Conservation (phyloP, 1,284 basidiomycete species). For the Apiotrichum brassicae region DNA sequence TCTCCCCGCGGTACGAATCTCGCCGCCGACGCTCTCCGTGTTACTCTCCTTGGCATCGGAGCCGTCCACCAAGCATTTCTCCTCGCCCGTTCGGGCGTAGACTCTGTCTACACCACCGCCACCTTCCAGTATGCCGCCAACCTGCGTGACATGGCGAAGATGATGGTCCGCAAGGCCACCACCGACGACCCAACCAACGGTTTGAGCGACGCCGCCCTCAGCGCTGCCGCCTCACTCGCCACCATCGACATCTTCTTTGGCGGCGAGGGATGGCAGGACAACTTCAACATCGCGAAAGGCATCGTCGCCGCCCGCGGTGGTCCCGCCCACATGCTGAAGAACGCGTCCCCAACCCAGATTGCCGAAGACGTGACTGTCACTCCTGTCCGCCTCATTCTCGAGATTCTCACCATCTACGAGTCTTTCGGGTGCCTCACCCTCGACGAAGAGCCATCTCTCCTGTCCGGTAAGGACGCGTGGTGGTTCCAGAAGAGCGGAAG, state of each 20-base stretch:
- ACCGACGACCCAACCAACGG: slow-evolving; percentile 17
- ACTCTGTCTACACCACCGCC: slow-evolving; percentile 31
- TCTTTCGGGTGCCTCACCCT: slow-evolving; percentile 49
- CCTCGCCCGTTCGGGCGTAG: slow-evolving; percentile 37
- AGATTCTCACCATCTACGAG: slow-evolving; percentile 52
- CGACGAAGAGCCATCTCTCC: slow-evolving; percentile 47
- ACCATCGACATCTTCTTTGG: slow-evolving; percentile 51
- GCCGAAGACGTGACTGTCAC: slow-evolving; percentile 46
- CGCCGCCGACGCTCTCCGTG: slow-evolving; percentile 45
- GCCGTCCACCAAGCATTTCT: slow-evolving; percentile 49
- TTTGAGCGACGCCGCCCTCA: slow-evolving; percentile 47
- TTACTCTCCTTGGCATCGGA: slow-evolving; percentile 46
- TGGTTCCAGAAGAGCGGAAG: slow-evolving; percentile 41
- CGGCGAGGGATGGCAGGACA: slow-evolving; percentile 48
- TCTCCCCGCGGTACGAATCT: slow-evolving; percentile 40
- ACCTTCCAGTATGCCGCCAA: slow-evolving; percentile 36
- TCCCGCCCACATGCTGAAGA: slow-evolving; percentile 42
- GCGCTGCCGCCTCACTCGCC: slow-evolving; percentile 48
- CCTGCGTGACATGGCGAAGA: slow-evolving; percentile 35
- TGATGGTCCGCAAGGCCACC: slow-evolving; percentile 31
- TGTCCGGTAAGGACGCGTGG: slow-evolving; percentile 47
- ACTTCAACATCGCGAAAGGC: slow-evolving; percentile 49
- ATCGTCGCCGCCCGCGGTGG: slow-evolving; percentile 48
- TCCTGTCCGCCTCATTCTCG: slow-evolving; percentile 48
- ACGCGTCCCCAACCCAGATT: slow-evolving; percentile 27